Percentiles rank a stretch among this genome's conserved stretches.
phyloP scores from a whole-genome alignment of 148 eudicot genomes.

The Gaultheria prostrata region DNA sequence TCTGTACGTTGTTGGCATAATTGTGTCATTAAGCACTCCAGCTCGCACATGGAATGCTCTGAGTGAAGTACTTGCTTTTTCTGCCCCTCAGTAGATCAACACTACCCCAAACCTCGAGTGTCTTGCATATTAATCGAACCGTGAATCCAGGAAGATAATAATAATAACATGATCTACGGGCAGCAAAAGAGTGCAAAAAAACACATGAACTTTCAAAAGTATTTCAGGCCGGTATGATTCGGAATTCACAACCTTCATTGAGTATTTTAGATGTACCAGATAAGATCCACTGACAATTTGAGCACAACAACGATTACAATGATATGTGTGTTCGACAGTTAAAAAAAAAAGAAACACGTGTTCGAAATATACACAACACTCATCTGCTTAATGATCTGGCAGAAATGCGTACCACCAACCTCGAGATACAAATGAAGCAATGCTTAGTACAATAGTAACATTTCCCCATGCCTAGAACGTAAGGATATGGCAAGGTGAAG shows the following conservation, averaged over 20 bases:
- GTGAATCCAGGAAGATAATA: neutral
- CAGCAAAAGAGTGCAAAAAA: neutral
- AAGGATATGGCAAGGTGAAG: neutral
- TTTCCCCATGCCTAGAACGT: neutral
- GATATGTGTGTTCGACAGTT: neutral
- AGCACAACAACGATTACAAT: neutral
- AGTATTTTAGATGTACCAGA: neutral
- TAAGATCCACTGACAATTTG: neutral
- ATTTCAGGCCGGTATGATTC: neutral
- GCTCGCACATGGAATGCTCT: too few species aligned
- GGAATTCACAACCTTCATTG: neutral
- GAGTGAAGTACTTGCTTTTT: neutral
- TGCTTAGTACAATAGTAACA: slow-evolving; percentile 8
- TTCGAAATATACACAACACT: neutral
- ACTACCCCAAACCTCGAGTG: neutral
- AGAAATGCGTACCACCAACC: neutral
- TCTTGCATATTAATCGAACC: neutral
- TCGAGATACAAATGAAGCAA: neutral
- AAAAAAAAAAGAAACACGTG: too few species aligned
- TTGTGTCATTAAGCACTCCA: too few species aligned
- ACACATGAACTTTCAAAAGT: neutral
- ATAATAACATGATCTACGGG: neutral
- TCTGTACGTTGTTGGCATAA: too few species aligned
- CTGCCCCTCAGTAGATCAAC: neutral
- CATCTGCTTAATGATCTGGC: neutral